Evolutionary conservation across 306 rosid genomes (phyloP), one percentile per base, ranked within the genome.

Genomic region (Begonia fuchsioides): DNA sequence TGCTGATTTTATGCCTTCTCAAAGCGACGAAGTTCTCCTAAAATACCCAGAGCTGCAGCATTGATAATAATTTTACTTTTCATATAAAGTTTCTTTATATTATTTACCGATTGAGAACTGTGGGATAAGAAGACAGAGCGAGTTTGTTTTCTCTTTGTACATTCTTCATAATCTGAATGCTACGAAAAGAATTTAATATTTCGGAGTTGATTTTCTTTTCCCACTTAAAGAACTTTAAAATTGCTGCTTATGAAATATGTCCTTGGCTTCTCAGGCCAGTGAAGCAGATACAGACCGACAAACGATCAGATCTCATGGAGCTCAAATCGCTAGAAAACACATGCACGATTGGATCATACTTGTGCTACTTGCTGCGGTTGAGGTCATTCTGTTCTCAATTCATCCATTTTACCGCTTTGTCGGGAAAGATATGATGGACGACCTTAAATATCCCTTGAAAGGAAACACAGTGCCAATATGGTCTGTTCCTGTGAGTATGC

Each of bases 401-500:
- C 74, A 74, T 43, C 97, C 97, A 6, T 90, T 90, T 74, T 52
- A 61, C 59, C 97, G 97, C 52, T 90, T 76, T 50, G 95, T 90
- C 3, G 95, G 95, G 38, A 78, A 81, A 70, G 97, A 77, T 20
- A 84, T 81, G 97, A 74, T 90, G 97, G 70, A 61, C 12, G 97
- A 90, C 54, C 95, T 90, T 39, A 84, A 51, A 58, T 90, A 74
- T 55, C 97, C 97, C 44, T 19, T 90, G 72, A 79, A 79, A 65
- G 78, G 45, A 5, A 84, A 75, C 68, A 81, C 93, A 8, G 93
- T 90, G n/a, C 97, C 97, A 17, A 39, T 64, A 16, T 90, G 97
- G 97, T 70, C 97, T 50, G 93, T 90, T 51, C 95, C 95, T 39
- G 97, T 90, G 63, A 76, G 82, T 64, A 14, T 47, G 16, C 49